Base-by-base conservation (phyloP, 2,329 filamentous ascomycete species). In the Neofusicoccum parvum region DNA sequence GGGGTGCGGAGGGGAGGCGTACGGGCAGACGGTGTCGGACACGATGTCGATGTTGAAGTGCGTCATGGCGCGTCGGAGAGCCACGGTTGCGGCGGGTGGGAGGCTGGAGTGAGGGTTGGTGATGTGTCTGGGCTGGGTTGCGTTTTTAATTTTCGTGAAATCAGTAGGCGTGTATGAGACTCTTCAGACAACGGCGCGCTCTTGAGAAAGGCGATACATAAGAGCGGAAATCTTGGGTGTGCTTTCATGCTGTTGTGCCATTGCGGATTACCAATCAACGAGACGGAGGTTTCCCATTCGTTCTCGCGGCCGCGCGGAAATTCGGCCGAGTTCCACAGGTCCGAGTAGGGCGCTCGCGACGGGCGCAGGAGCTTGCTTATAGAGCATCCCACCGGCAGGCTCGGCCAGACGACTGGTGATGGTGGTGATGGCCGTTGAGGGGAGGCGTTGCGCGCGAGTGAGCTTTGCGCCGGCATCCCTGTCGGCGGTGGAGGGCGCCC, bases 11-110 rank as follows among this genome's bases (percentile, higher is more conserved):
- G 53, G 36, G 37, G 41, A 15, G 60, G 71, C 81, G 72, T 82
- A 86, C 70, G 92, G 90, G 75, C 92, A 96, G 70, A 95, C 86
- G 2, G 88, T 91, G 79, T 96, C 93, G n/a, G 87, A 92, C 66
- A 93, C 87, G 73, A 92, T 86, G 66, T 89, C 87, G 78, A 96
- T 90, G 68, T 87, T 86, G 81, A 94, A 91, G 72, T 88, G 87
- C 20, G 76, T 78, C 76, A 79, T 79, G 64, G 59, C 76, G 69
- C 68, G 70, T 37, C 27, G 50, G 65, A 66, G 34, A 64, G 65
- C 60, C 65, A 63, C 32, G 14, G 39, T 59, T 59, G 37, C n/a
- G 34, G 23, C 5, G 15, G 54, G 32, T 27, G 20, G 14, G 39
- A 14, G 14, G 43, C 20, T 23, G 15, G 9, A 5, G 15, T 46